Conservation (phyloP, 2,329 filamentous ascomycete species). For the Cladosporium halotolerans region DNA sequence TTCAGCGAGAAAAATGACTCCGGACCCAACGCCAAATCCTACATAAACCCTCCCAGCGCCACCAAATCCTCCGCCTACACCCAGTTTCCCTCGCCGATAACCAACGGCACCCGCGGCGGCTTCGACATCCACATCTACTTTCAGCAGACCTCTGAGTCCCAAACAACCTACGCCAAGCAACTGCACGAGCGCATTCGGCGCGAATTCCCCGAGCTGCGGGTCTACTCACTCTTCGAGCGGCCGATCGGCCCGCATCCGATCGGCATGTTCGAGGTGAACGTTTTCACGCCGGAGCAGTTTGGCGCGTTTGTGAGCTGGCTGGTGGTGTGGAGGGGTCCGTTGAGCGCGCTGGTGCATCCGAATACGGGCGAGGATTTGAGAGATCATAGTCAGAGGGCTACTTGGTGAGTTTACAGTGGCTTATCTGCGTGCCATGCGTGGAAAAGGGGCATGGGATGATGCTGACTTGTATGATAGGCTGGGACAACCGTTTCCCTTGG, state of each 20-base stretch:
- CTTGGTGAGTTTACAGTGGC: conserved; percentile 41
- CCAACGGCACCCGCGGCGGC: conserved; percentile 60
- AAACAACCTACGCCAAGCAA: conserved; percentile 61
- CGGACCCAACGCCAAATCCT: conserved; percentile 70
- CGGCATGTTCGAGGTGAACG: conserved; percentile 88
- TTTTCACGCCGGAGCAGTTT: conserved; percentile 79
- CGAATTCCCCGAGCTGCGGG: conserved; percentile 81
- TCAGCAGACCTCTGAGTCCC: conserved; percentile 54
- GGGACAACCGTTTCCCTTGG: conserved; percentile 59
- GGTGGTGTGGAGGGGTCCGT: conserved; percentile 69
- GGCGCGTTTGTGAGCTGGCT: conserved; percentile 85
- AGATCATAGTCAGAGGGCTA: conserved; percentile 46
- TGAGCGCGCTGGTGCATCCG: conserved; percentile 75
- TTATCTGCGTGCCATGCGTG: not conserved
- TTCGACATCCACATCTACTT: conserved; percentile 90
- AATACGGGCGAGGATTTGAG: conserved; percentile 62
- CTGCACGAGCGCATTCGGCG: conserved; percentile 72
- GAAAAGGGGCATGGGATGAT: not conserved
- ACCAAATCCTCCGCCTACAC: conserved; percentile 62
- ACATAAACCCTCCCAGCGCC: conserved; percentile 58
- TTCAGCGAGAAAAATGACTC: conserved; percentile 26
- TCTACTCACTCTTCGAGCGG: conserved; percentile 70
- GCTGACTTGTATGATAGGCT: conserved; percentile 34
- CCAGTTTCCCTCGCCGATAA: conserved; percentile 61
- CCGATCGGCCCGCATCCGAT: conserved; percentile 77